Conservation (phyloP, 2,329 filamentous ascomycete genomes). For the Cadophora gregata region DNA sequence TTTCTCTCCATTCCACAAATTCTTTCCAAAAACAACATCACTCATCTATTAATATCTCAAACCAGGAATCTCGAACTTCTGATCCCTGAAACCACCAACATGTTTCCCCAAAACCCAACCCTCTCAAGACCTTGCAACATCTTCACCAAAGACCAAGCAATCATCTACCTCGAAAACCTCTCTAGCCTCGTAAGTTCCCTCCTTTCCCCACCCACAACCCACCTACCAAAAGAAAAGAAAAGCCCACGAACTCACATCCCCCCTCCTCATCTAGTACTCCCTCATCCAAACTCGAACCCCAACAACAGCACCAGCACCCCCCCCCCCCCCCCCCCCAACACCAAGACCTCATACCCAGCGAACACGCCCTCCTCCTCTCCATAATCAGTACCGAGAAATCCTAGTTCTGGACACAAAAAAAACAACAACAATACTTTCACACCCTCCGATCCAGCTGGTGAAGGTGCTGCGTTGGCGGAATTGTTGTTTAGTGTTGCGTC, state of each 20-base stretch:
- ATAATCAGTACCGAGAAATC: not conserved
- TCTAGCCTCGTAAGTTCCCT: not conserved
- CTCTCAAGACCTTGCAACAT: not conserved
- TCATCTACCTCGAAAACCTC: not conserved
- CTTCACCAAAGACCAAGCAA: not conserved
- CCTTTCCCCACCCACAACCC: no score
- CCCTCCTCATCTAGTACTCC: not conserved
- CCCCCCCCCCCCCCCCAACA: no score
- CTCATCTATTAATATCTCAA: not conserved
- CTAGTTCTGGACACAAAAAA: not conserved
- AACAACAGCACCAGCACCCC: not conserved
- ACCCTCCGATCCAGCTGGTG: not conserved
- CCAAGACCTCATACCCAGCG: not conserved
- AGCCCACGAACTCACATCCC: not conserved
- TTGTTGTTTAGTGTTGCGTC: not conserved
- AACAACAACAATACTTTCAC: not conserved
- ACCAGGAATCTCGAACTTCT: not conserved
- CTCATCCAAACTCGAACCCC: not conserved
- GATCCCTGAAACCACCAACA: not conserved
- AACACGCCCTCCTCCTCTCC: not conserved
- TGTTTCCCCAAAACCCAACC: not conserved
- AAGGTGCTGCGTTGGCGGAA: not conserved
- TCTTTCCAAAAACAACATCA: not conserved
- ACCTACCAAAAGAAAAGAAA: not conserved
- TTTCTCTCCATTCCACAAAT: not conserved